A percentile compares a stretch with the other conserved stretches of the same genome.
phyloP scores from a whole-genome alignment of 805 yeast genomes.

The Sugiyamaella marilandica region DNA sequence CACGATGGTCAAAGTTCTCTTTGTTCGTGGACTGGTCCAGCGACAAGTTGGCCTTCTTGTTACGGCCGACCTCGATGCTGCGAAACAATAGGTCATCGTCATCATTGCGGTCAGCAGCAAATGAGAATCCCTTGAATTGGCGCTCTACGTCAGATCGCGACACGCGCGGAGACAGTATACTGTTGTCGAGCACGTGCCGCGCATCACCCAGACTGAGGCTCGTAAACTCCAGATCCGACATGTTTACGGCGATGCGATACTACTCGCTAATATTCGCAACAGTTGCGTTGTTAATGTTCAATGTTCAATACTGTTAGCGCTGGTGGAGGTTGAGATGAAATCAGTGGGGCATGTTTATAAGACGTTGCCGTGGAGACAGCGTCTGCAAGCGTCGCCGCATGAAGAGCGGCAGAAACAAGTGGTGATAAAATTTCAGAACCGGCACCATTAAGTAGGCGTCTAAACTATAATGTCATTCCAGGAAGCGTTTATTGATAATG shows the following conservation, averaged over 20 bases:
- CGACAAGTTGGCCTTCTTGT: slow-evolving; percentile 1
- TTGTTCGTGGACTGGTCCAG: background rate
- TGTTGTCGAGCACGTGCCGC: slow-evolving; percentile 1
- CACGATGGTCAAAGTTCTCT: background rate
- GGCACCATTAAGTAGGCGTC: background rate
- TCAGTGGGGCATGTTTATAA: background rate
- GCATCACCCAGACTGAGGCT: background rate
- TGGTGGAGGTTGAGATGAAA: background rate
- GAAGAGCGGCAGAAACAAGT: background rate
- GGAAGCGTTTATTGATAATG: slow-evolving; percentile 46
- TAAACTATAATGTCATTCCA: background rate
- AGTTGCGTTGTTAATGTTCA: background rate
- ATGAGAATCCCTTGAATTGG: slow-evolving; percentile 15
- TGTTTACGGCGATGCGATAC: background rate
- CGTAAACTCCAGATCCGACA: slow-evolving; percentile 7
- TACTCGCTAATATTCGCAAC: background rate
- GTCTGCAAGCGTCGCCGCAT: background rate
- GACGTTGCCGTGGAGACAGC: slow-evolving; percentile 2
- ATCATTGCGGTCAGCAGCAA: slow-evolving; percentile 4
- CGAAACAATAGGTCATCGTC: slow-evolving; percentile 6
- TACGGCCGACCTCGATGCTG: slow-evolving; percentile 13
- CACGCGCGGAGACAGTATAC: slow-evolving; percentile 14
- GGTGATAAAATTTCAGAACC: background rate
- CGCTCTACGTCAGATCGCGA: slow-evolving; percentile 9
- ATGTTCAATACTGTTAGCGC: background rate